Conservation (phyloP, 495 filamentous ascomycete species). For the Xylaria nigripes region DNA sequence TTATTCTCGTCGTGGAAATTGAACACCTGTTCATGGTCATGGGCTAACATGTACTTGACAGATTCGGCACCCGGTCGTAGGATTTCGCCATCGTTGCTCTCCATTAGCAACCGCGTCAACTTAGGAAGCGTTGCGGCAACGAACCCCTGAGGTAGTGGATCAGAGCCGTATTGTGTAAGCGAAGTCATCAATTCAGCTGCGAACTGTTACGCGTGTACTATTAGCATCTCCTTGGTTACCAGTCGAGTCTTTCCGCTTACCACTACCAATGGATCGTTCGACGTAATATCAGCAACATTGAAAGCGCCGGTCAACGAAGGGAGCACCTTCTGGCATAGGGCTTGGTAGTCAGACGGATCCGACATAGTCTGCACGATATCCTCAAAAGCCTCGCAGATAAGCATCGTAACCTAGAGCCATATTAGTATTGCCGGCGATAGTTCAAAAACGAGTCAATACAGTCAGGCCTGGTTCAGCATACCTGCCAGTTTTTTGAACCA, state of each 20-base stretch:
- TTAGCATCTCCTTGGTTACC: not conserved
- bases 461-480: not conserved
- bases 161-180: slow-evolving; percentile 70
- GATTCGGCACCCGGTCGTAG: slow-evolving; percentile 79
- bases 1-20: slow-evolving; percentile 67
- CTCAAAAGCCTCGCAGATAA: slow-evolving; percentile 86
- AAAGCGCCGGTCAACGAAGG: slow-evolving; percentile 83
- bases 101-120: slow-evolving; percentile 70
- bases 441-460: not conserved
- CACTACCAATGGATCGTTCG: slow-evolving; percentile 72
- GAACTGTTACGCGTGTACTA: slow-evolving; percentile 38
- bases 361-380: slow-evolving; percentile 65
- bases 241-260: slow-evolving; percentile 29
- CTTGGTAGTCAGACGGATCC: slow-evolving; percentile 57
- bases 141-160: slow-evolving; percentile 80
- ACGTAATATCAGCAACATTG: slow-evolving; percentile 75
- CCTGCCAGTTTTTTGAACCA: slow-evolving; percentile 78
- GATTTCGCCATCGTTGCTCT: slow-evolving; percentile 71
- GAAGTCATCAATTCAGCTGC: slow-evolving; percentile 75
- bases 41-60: slow-evolving; percentile 75
- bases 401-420: slow-evolving; percentile 25
- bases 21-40: slow-evolving; percentile 82
- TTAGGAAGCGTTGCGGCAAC: slow-evolving; percentile 81
- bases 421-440: slow-evolving; percentile 4
- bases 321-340: slow-evolving; percentile 78